Percentiles rank a stretch among this genome's conserved stretches.
phyloP scores from a whole-genome alignment of 306 rosid genomes.

The Cucurbita ficifolia region DNA sequence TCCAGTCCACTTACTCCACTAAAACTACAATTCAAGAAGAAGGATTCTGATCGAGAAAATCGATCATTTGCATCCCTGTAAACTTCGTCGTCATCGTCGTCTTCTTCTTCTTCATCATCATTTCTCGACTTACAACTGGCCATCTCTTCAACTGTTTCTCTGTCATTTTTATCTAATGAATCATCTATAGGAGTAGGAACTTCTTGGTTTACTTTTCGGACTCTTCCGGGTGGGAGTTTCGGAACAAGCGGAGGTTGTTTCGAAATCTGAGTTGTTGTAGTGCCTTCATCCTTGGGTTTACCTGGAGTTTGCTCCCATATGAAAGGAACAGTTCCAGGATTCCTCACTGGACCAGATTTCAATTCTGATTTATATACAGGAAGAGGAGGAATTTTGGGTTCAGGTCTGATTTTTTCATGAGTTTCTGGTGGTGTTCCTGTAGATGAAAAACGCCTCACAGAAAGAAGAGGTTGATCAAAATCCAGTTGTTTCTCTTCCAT shows the following conservation, averaged over 20 bases:
- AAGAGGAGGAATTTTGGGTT: slow-evolving; percentile 31
- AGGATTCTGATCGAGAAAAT: slow-evolving; percentile 67
- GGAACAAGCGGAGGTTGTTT: slow-evolving; percentile 30
- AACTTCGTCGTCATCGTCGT: slow-evolving; percentile 43
- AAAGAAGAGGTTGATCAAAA: slow-evolving; percentile 68
- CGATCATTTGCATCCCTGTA: slow-evolving; percentile 51
- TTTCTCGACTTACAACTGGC: slow-evolving; percentile 7
- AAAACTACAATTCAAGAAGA: slow-evolving; percentile 50
- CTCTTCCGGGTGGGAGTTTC: slow-evolving; percentile 61
- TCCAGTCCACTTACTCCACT: slow-evolving; percentile 65
- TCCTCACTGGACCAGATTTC: slow-evolving; percentile 62
- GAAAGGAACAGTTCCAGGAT: slow-evolving; percentile 74
- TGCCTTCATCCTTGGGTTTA: slow-evolving; percentile 55
- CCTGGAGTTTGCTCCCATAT: slow-evolving; percentile 83
- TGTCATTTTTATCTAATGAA: slow-evolving; percentile 11
- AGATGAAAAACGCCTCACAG: slow-evolving; percentile 65
- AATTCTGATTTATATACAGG: slow-evolving; percentile 61
- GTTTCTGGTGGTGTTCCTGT: slow-evolving; percentile 21
- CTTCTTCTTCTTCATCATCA: slow-evolving; percentile 9
- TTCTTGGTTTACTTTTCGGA: slow-evolving; percentile 24
- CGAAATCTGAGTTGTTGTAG: slow-evolving; percentile 7
- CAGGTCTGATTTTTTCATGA: slow-evolving; percentile 22
- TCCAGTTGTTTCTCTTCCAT: slow-evolving; percentile 80
- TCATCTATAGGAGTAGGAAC: slow-evolving; percentile 17
- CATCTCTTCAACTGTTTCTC: slow-evolving; percentile 13